Evolutionary conservation across 352 stramenopile species (phyloP), one percentile per base, ranked within the genome.

Genomic region (Globisporangium apiculatum): DNA sequence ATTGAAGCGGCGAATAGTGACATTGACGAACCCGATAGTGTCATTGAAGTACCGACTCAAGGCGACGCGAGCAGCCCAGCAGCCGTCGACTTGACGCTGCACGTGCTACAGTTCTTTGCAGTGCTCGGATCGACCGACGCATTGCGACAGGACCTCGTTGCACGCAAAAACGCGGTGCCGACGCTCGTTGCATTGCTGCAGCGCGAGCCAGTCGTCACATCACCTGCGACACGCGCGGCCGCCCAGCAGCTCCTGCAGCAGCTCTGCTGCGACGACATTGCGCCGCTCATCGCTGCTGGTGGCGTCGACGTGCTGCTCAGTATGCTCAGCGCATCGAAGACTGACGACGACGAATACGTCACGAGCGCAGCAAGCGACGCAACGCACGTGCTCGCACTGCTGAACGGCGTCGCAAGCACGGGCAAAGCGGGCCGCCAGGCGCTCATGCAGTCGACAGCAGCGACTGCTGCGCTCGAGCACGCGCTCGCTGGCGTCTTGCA

Each of bases 271-370:
- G 60, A 86, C 48, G 75, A 92, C 50, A 79, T 89, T 11, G 71
- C 78, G 54, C 77, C 78, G 1, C 66, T 92, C 10, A 75, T 92
- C 6, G 63, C 67, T 0, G 74, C 75, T 10, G 82, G 89, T 51
- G 83, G 81, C 11, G 68, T 90, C n/a, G 67, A 74, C 35, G 78
- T 79, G 18, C 61, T 91, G 42, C 59, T 91, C 9, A 74, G 77
- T 55, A 57, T 61, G 35, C 14, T 61, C 41, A 49, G 61, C 53
- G n/a, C 24, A 31, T 31, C 24, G 24, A 31, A 31, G 1, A 31
- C 24, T 31, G 24, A 31, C 24, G 24, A 31, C 24, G 24, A 31
- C 24, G 24, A 31, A 24, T 24, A 31, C 24, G 24, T 0, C 24
- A 3, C 24, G 24, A 31, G 24, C 24, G 58, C 53, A 52, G 47